Base-by-base conservation (phyloP, 352 stramenopile species). In the Peronospora farinosa region DNA sequence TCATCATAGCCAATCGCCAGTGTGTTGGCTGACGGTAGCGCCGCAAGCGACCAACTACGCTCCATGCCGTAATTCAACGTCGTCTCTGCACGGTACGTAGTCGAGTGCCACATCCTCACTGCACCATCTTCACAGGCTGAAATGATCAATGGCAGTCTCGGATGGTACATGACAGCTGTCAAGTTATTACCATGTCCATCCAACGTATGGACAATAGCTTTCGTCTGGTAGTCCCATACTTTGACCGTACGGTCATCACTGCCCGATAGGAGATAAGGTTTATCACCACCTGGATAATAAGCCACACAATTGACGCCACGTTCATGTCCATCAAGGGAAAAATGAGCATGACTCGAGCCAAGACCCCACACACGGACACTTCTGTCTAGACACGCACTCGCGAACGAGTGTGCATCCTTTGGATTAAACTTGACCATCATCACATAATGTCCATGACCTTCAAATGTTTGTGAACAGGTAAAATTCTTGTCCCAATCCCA, bases 341-440 rank as follows among this genome's bases (percentile, higher is more conserved):
- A 99, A 71, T 99, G 96, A 10, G 96, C 92, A 31, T 93, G 77
- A 25, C 83, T 78, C 10, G 85, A 89, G 19, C 88, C 88, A 16
- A 99, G 72, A 5, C 94, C 95, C 74, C 84, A 96, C 28, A 97
- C 95, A 55, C 98, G 97, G 57, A 99, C 97, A 19, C 87, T 97
- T 40, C 95, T 74, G 80, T 99, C 97, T 28, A 99, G 84, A 57
- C 88, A 97, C 2, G 96, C 96, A 15, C 81, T 97, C 2, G 97
- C 97, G 62, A 99, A 99, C 23, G 94, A 98, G 67, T 99, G 99
- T 33, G 87, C 94, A 69, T 99, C 97, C 72, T 99, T 99, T 12
- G 95, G 96, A 77, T 99, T 99, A 73, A 99, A 98, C 69, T 97
- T 97, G 54, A 98, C 92, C 91, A 98, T 97, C 97, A 99, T 99